Evolutionary conservation across 2,329 filamentous ascomycete species (phyloP), one percentile per base, ranked within the genome.

Genomic region (Calonectria pseudoreteaudii): DNA sequence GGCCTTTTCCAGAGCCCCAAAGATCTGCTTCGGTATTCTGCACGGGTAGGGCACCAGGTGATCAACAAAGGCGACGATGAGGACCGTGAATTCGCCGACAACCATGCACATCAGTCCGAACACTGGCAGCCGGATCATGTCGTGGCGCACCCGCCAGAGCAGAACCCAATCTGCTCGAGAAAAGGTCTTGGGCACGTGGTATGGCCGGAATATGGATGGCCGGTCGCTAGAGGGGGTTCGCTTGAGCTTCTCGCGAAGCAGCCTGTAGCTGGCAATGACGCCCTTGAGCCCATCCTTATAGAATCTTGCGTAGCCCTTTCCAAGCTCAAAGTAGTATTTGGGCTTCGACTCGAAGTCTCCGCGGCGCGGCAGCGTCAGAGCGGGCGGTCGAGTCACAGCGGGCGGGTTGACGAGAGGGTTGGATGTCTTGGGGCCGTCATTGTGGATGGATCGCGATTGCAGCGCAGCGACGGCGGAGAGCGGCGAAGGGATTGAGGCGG

Each of bases 281-380:
- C 93, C 92, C 81, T 92, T 92, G 38, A 98, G 85, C 23, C 96
- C 96, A 1, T 91, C 89, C 85, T 97, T 98, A 91, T 98, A 98
- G 90, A 98, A 98, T 44, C 85, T 85, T 13, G 94, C 84, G 84
- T 98, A 98, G 66, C 94, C 91, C 82, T 94, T 93, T 75, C 95
- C 96, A 34, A 93, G 86, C 53, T 85, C 82, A 80, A 91, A 90
- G 75, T 91, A 87, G 85, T 94, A 90, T 60, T 77, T 79, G 10
- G 80, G 78, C 2, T 77, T 75, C 20, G 83, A 85, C 26, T 82
- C 77, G 23, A 80, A 80, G 47, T 84, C 80, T 70, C 84, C 84
- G 68, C 91, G 89, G 7, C 84, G 82, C 9, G 94, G 94, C 3
- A 94, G 86, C 53, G 87, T 83, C 75, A 98, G 88, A 0, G 90